Base-by-base conservation (phyloP, 2,329 filamentous ascomycete genomes). In the Leptographium radiaticola region DNA sequence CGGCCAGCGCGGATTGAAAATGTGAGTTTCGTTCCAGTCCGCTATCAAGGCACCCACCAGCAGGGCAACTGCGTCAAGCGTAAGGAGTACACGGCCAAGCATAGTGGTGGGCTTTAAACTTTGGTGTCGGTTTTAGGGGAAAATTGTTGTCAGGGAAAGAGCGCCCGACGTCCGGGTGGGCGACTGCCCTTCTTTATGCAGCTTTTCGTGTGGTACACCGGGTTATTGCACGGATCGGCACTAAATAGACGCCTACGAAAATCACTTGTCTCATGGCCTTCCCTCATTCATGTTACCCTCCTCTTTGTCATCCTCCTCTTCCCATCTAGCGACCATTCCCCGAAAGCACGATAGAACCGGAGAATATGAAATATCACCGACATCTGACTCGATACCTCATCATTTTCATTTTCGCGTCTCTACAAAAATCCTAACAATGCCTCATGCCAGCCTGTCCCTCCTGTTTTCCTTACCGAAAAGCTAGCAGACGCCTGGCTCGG, bases 1-100 rank as follows among this genome's bases (percentile, higher is more conserved):
- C n/a, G 70, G 66, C 70, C 70, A 73, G 43, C 67, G 64, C 7
- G 70, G 67, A 56, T 73, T 73, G 59, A 66, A 67, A 51, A 71
- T 68, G 57, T 73, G 71, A 9, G 70, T 71, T 53, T 66, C 60
- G 58, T 66, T 65, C 58, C 65, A 69, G 57, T 73, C 70, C 11
- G 68, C 68, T 1, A 69, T 56, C n/a, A 62, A 62, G 7, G 69
- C 63, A 20, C 67, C 70, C 45, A 68, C 43, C n/a, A 71, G 57
- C 10, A 73, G 65, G 30, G 63, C 61, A 36, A 70, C 7, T 20
- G 63, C 61, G 46, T 71, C 67, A 33, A 71, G n/a, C 0, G 69
- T 70, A n/a, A 73, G 64, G n/a, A 73, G 61, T 6, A 65, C 49
- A 51, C 68, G 68, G 50, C 69, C 70, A 9, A 72, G 47, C 63